Conservation (phyloP, 2,329 filamentous ascomycete species). For the Mollisia scopiformis region DNA sequence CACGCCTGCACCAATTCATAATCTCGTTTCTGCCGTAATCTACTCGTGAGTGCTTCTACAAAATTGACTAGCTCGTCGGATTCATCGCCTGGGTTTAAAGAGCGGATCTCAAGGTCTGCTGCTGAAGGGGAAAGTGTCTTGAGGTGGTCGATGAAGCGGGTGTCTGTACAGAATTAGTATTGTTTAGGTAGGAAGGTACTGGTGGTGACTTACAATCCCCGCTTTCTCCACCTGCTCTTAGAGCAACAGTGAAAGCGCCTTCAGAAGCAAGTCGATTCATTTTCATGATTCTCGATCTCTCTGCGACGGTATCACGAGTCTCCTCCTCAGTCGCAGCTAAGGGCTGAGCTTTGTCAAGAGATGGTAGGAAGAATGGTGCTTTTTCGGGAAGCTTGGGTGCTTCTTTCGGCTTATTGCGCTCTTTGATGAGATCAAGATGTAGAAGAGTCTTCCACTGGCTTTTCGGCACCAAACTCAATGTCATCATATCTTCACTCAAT, state of each 20-base stretch:
- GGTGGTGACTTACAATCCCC: conserved; percentile 59
- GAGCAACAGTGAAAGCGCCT: conserved; percentile 59
- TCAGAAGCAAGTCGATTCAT: conserved; percentile 62
- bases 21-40: conserved; percentile 71
- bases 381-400: conserved; percentile 90
- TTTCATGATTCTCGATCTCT: conserved; percentile 70
- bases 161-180: conserved; percentile 47
- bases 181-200: background rate
- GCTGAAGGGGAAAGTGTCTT: conserved; percentile 81
- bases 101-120: conserved; percentile 89
- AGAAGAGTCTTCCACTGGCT: conserved; percentile 93
- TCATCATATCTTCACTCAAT: conserved; percentile 81
- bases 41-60: conserved; percentile 75
- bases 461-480: conserved; percentile 85
- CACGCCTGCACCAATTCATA: conserved; percentile 95
- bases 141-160: conserved; percentile 74
- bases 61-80: conserved; percentile 79
- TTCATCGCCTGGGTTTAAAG: conserved; percentile 58
- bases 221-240: conserved; percentile 55
- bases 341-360: conserved; percentile 48
- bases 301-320: conserved; percentile 42
- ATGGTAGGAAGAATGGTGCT: conserved; percentile 92
- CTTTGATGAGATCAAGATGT: conserved; percentile 85
- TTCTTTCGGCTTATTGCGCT: conserved; percentile 92
- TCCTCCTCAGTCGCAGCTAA: conserved; percentile 33